Evolutionary conservation across 768 basidiomycete genomes (phyloP).

Genomic region (Lentinula detonsa): DNA sequence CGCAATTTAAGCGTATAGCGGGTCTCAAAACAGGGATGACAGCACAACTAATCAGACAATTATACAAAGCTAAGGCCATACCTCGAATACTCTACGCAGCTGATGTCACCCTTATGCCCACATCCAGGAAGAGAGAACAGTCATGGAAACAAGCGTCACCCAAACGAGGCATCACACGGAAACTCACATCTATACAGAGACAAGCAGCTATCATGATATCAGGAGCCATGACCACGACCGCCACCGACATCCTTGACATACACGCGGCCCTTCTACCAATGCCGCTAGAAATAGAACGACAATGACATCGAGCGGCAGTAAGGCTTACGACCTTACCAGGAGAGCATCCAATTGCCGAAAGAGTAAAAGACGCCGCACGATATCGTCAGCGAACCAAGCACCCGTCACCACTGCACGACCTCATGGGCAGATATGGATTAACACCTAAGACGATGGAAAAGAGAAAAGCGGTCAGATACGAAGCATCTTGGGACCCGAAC

Average conservation of each 20-base stretch:
- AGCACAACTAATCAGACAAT: neutral
- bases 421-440: neutral
- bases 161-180: neutral
- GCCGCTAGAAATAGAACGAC: neutral
- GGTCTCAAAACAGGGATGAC: neutral
- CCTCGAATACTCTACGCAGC: neutral
- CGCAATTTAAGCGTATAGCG: slow-evolving; percentile 6
- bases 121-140: neutral
- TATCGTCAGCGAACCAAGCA: neutral
- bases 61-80: neutral
- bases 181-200: neutral
- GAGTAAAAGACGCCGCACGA: neutral
- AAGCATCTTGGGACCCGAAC: too few relatives aligned
- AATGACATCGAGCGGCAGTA: neutral
- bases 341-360: neutral
- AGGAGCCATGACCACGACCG: slow-evolving; percentile 8
- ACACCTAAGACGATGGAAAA: neutral
- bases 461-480: neutral
- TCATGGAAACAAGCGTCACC: neutral
- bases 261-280: slow-evolving; percentile 11
- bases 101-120: neutral
- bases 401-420: slow-evolving; percentile 11
- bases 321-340: slow-evolving; percentile 7
- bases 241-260: slow-evolving; percentile 9
- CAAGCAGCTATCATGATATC: slow-evolving; percentile 1